These are phyloP conservation scores for Russula sp. DNA, from an alignment of 768 basidiomycete species.

Conservation along the genomic window DNA sequence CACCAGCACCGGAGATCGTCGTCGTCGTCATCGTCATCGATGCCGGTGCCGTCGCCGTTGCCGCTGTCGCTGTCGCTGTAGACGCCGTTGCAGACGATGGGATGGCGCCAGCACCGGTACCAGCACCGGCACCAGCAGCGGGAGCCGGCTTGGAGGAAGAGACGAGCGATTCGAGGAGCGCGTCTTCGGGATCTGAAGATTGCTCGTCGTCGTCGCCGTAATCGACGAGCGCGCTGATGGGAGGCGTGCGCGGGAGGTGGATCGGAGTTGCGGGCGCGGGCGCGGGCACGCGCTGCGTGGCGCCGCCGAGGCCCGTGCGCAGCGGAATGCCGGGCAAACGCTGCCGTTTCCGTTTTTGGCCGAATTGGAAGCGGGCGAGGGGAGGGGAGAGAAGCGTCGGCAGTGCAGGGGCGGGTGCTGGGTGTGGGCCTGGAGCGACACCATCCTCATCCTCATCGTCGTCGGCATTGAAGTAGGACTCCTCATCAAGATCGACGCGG, in stretches of 20 bases:
- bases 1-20: neutral
- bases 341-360: conserved; percentile 29
- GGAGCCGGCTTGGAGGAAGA: conserved; percentile 33
- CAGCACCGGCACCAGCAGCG: conserved; percentile 8
- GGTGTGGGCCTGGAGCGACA: conserved; percentile 28
- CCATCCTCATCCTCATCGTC: conserved; percentile 62
- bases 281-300: conserved; percentile 37
- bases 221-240: conserved; percentile 61
- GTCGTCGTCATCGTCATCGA: conserved; percentile 1
- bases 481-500: conserved; percentile 69
- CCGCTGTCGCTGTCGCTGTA: neutral
- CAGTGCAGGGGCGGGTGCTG: conserved; percentile 7
- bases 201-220: conserved; percentile 75
- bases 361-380: conserved; percentile 24
- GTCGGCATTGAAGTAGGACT: conserved; percentile 88
- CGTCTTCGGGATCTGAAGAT: conserved; percentile 44
- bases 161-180: conserved; percentile 50
- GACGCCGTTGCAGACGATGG: neutral
- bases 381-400: conserved; percentile 27
- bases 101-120: neutral
- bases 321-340: conserved; percentile 39
- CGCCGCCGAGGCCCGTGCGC: conserved; percentile 30
- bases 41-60: neutral
- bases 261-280: conserved; percentile 24
- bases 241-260: conserved; percentile 42